phyloP scores from a whole-genome alignment of 768 basidiomycete genomes.

The Boletus rubropictus region DNA sequence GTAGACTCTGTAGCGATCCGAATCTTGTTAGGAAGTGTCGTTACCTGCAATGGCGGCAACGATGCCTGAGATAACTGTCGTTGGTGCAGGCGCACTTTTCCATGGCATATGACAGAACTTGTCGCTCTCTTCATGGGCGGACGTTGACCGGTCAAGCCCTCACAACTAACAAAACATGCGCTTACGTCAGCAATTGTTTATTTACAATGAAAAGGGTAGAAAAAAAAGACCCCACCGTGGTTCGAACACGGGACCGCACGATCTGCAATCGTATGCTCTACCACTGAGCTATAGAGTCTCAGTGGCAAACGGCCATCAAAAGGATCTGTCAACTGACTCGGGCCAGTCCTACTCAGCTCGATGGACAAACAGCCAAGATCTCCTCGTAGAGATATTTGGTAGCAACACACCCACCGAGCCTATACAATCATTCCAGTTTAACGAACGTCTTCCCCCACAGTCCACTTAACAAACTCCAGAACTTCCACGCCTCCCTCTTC shows the following conservation, averaged over 20 bases:
- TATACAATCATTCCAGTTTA: background rate
- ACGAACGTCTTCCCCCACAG: constrained; percentile 43
- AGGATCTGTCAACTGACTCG: too few species aligned
- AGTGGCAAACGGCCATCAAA: too few species aligned
- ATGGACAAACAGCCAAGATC: too few species aligned
- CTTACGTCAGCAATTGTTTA: constrained; percentile 5
- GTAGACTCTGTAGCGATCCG: constrained; percentile 87
- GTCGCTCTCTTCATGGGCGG: constrained; percentile 37
- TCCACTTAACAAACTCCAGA: constrained; percentile 59
- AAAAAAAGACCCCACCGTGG: constrained; percentile 44
- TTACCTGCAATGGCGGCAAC: constrained; percentile 50
- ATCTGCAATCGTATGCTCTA: constrained; percentile 60
- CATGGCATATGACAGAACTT: constrained; percentile 35
- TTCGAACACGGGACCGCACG: constrained; percentile 54
- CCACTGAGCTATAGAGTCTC: constrained; percentile 41
- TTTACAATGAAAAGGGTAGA: too few species aligned
- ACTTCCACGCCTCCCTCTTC: constrained; percentile 33
- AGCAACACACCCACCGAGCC: too few species aligned
- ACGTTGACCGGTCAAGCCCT: constrained; percentile 1
- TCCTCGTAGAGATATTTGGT: too few species aligned
- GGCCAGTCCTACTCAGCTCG: too few species aligned
- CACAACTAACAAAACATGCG: background rate
- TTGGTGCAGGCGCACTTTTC: constrained; percentile 22
- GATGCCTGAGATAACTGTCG: constrained; percentile 25
- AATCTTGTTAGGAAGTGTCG: constrained; percentile 86